A percentile compares a stretch with the other conserved stretches of the same genome.
These are phyloP conservation scores for Hymenoscyphus repandus DNA, from an alignment of 2,329 filamentous ascomycete genomes.

Conservation along the genomic window DNA sequence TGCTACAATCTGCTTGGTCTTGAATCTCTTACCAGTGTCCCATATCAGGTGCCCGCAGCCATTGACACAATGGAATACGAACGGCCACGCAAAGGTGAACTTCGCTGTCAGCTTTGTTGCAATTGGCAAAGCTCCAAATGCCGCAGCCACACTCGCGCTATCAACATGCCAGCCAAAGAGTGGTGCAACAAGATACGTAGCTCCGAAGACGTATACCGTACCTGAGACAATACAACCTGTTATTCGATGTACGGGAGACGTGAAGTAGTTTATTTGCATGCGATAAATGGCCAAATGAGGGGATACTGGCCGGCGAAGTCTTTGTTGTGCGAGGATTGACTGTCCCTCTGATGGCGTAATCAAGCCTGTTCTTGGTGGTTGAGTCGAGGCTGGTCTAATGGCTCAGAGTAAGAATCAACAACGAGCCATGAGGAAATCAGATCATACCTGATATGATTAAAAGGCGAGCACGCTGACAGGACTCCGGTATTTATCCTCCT, in stretches of 20 bases:
- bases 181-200: constrained; percentile 61
- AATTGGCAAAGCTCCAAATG: constrained; percentile 49
- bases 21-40: background rate
- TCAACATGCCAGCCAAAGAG: constrained; percentile 63
- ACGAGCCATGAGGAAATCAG: no score
- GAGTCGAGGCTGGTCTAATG: no score
- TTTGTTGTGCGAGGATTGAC: constrained; percentile 62
- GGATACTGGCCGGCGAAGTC: constrained; percentile 59
- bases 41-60: background rate
- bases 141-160: constrained; percentile 56
- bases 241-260: constrained; percentile 56
- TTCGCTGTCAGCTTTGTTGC: background rate
- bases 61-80: background rate
- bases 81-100: background rate
- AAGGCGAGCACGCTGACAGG: no score
- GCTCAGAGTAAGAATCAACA: no score
- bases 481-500: no score
- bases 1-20: background rate
- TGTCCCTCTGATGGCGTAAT: constrained; percentile 36
- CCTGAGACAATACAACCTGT: constrained; percentile 57
- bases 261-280: constrained; percentile 65
- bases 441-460: no score
- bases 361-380: constrained; percentile 23
- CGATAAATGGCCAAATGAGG: constrained; percentile 68
- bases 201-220: constrained; percentile 60